These are phyloP conservation scores for Colletotrichum gloeosporioides DNA, from an alignment of 2,329 filamentous ascomycete species.

Conservation along the genomic window DNA sequence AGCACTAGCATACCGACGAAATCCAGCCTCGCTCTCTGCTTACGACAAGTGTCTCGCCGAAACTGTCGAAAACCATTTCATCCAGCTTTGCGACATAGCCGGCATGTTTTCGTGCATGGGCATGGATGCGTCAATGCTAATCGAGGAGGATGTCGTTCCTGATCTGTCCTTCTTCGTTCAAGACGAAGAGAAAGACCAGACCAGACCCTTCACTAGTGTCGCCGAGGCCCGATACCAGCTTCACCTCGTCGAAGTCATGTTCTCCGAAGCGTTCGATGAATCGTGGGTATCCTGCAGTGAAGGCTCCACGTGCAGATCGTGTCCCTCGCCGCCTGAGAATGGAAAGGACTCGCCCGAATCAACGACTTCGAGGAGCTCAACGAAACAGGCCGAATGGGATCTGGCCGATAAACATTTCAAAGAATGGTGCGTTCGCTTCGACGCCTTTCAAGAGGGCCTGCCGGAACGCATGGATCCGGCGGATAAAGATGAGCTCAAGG, in stretches of 20 bases:
- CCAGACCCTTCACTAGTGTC: background rate
- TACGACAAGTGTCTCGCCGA: background rate
- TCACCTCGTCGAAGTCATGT: background rate
- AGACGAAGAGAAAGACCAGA: background rate
- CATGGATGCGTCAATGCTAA: conserved; percentile 4
- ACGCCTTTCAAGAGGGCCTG: background rate
- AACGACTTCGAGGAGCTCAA: background rate
- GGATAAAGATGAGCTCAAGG: background rate
- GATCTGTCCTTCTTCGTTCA: conserved; percentile 7
- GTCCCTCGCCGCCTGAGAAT: background rate
- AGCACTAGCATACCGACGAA: background rate
- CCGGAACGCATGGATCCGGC: background rate
- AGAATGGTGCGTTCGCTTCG: background rate
- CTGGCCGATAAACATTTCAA: background rate
- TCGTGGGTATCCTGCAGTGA: background rate
- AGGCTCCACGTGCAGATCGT: background rate
- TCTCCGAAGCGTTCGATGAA: background rate
- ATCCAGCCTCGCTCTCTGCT: background rate
- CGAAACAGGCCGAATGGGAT: background rate
- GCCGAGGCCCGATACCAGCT: background rate
- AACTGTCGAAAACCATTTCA: background rate
- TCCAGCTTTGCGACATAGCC: conserved; percentile 6
- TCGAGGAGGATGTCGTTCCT: conserved; percentile 2
- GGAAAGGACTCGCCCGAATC: background rate
- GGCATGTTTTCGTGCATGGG: conserved; percentile 11